Conservation (phyloP, 108 stramenopile genomes). For the Nannochloropsis salina region DNA sequence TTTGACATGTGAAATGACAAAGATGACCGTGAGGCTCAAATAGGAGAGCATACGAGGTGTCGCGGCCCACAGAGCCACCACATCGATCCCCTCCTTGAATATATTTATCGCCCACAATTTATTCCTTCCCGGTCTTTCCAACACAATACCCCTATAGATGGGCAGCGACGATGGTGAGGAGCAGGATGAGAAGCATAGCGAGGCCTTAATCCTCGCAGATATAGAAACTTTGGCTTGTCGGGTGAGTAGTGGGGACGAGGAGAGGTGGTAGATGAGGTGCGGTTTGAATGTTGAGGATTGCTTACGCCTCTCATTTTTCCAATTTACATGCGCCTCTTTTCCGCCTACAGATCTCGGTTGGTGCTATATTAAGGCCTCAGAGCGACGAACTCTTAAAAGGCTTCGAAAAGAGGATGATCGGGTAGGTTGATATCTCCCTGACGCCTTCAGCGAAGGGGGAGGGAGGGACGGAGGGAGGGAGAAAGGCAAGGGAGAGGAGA, state of each 20-base stretch:
- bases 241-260: neutral
- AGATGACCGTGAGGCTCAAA: too few species aligned
- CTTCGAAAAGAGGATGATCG: neutral
- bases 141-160: neutral
- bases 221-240: constrained; percentile 13
- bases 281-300: neutral
- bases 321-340: neutral
- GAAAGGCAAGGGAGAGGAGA: neutral
- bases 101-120: too few species aligned
- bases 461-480: neutral
- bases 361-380: neutral
- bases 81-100: too few species aligned
- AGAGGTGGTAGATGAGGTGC: neutral
- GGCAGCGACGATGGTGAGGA: neutral
- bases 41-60: too few species aligned
- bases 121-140: neutral
- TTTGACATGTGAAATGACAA: too few species aligned
- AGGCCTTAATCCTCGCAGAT: neutral
- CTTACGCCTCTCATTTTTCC: neutral
- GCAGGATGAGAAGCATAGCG: neutral
- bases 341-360: neutral
- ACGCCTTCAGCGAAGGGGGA: neutral
- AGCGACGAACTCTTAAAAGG: neutral
- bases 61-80: too few species aligned
- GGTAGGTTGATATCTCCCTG: neutral